A percentile compares a stretch with the other conserved stretches of the same genome.
phyloP scores from a whole-genome alignment of 495 filamentous ascomycete species.

The Aspergillus biplanus region DNA sequence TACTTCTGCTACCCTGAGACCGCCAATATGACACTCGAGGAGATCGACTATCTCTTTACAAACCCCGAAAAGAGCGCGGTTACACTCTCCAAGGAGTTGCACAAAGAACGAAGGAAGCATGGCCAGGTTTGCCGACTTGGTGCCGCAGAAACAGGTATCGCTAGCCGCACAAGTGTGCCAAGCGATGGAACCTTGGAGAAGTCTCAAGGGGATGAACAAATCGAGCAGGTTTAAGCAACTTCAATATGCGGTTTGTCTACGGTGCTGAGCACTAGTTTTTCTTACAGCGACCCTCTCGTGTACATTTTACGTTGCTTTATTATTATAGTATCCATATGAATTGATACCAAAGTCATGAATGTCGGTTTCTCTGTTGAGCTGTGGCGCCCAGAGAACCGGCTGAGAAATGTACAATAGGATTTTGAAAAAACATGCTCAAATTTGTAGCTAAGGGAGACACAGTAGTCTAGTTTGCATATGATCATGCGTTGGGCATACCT shows the following conservation, averaged over 20 bases:
- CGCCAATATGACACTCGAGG: constrained; percentile 47
- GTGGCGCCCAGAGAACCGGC: neutral
- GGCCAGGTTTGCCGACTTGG: constrained; percentile 10
- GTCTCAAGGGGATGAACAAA: constrained; percentile 14
- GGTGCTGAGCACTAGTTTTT: constrained; percentile 4
- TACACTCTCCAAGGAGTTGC: constrained; percentile 22
- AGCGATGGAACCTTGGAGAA: constrained; percentile 7
- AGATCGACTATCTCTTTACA: constrained; percentile 40
- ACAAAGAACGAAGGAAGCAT: constrained; percentile 22
- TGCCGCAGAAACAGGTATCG: neutral
- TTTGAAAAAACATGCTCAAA: neutral
- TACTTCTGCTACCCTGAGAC: constrained; percentile 52
- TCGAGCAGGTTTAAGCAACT: constrained; percentile 13
- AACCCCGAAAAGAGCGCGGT: constrained; percentile 21
- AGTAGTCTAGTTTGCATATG: no score
- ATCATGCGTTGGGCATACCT: no score
- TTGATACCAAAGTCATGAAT: constrained; percentile 3
- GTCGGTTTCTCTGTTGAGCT: constrained; percentile 3
- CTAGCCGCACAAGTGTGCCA: constrained; percentile 1
- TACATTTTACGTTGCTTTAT: neutral
- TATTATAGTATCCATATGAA: neutral
- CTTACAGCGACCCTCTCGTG: neutral
- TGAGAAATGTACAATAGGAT: neutral
- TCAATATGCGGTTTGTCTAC: neutral
- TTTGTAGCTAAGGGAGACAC: neutral